Percentiles rank a stretch among this genome's conserved stretches.
Conservation (phyloP, 1,139 yeast genomes). For the Geotrichum candidum region DNA sequence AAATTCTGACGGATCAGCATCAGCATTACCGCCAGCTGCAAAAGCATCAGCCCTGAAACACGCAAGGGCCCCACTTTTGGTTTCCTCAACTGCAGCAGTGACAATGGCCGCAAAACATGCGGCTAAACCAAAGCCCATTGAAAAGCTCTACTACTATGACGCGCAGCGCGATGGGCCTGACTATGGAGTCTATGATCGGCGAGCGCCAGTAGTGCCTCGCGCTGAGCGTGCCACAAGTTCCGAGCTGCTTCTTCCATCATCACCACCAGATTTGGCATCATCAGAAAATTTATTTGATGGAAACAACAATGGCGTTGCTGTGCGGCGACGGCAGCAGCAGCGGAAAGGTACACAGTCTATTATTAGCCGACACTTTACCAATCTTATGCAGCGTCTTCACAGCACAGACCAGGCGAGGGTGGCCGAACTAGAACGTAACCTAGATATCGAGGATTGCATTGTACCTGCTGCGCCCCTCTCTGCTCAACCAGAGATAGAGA, state of each 20-base stretch:
- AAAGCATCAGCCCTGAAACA: background rate
- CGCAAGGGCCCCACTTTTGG: background rate
- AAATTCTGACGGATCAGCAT: background rate
- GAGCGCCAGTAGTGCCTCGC: background rate
- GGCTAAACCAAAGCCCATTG: background rate
- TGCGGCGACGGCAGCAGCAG: background rate
- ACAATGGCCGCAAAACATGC: background rate
- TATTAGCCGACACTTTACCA: background rate
- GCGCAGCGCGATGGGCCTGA: constrained; percentile 9
- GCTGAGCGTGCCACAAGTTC: background rate
- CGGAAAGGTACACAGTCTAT: background rate
- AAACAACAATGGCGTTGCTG: background rate
- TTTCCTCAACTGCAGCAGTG: background rate
- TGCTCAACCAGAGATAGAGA: background rate
- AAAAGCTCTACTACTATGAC: constrained; percentile 6
- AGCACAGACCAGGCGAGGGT: background rate
- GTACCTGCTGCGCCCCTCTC: background rate
- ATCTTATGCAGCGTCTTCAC: background rate
- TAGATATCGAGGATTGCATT: background rate
- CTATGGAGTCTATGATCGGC: constrained; percentile 1
- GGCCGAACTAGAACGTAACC: background rate
- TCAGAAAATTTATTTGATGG: background rate
- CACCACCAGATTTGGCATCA: background rate
- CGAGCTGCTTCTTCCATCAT: background rate
- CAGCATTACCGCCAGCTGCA: background rate